phyloP scores from a whole-genome alignment of 1,284 basidiomycete species.

The Ustanciosporium gigantosporum region DNA sequence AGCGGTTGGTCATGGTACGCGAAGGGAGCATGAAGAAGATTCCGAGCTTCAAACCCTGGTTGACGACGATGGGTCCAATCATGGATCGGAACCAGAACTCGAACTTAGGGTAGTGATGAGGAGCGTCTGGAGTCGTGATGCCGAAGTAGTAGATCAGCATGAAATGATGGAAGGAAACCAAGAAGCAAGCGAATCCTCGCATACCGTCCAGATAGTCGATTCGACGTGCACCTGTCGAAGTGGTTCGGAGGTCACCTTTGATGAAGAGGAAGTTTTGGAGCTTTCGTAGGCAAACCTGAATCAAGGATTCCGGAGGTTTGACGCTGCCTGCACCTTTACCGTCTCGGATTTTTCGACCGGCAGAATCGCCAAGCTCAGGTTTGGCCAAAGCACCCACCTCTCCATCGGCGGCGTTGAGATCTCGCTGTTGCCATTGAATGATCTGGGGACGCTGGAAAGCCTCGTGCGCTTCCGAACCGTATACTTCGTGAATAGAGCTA shows the following conservation, averaged over 20 bases:
- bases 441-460: slow-evolving; percentile 38
- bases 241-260: slow-evolving; percentile 35
- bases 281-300: slow-evolving; percentile 12
- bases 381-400: slow-evolving; percentile 39
- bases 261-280: slow-evolving; percentile 35
- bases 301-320: slow-evolving; percentile 24
- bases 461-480: slow-evolving; percentile 21
- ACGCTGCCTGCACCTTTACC: slow-evolving; percentile 8
- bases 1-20: slow-evolving; percentile 49
- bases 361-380: slow-evolving; percentile 34
- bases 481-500: slow-evolving; percentile 13
- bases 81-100: slow-evolving; percentile 48
- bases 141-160: slow-evolving; percentile 54
- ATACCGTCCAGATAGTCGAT: slow-evolving; percentile 55
- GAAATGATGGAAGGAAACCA: slow-evolving; percentile 55
- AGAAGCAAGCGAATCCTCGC: slow-evolving; percentile 52
- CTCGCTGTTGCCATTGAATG: slow-evolving; percentile 46
- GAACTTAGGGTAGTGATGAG: slow-evolving; percentile 43
- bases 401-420: slow-evolving; percentile 29
- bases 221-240: slow-evolving; percentile 42
- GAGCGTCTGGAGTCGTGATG: slow-evolving; percentile 27
- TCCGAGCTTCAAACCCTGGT: slow-evolving; percentile 47
- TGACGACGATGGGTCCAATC: slow-evolving; percentile 45
- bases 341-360: slow-evolving; percentile 31
- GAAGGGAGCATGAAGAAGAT: slow-evolving; percentile 54